phyloP scores from a whole-genome alignment of 495 filamentous ascomycete genomes.

The Aspergillus panamensis region DNA sequence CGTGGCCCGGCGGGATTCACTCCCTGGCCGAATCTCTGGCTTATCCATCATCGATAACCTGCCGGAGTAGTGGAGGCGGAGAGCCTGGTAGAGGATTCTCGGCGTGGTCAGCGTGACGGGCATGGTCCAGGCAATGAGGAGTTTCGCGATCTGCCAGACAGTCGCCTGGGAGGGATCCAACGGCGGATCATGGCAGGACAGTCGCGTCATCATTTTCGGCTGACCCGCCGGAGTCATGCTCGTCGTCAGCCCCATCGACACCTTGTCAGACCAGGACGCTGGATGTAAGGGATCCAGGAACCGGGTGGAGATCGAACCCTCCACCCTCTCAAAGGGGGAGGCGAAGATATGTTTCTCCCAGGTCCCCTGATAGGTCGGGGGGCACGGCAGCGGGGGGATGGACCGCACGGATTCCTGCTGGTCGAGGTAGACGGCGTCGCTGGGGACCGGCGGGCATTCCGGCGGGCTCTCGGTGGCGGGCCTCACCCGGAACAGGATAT shows the following conservation, averaged over 20 bases:
- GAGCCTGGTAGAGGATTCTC: neutral
- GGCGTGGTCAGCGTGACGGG: neutral
- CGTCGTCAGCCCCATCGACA: neutral
- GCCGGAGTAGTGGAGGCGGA: neutral
- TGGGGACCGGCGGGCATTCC: neutral
- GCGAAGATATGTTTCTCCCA: conserved; percentile 9
- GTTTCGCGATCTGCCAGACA: neutral
- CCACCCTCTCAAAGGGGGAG: conserved; percentile 7
- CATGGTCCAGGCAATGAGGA: neutral
- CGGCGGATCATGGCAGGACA: neutral
- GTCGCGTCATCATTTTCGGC: neutral
- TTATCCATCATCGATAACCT: neutral
- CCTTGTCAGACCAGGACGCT: neutral
- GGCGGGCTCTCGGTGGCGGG: neutral
- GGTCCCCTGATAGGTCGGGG: conserved; percentile 4
- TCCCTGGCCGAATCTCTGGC: neutral
- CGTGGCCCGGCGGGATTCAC: conserved; percentile 2
- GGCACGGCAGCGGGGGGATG: neutral
- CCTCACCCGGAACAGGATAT: conserved; percentile 9
- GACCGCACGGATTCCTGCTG: neutral
- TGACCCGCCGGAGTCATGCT: neutral
- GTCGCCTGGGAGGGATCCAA: neutral
- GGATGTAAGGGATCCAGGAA: conserved; percentile 1
- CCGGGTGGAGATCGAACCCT: neutral
- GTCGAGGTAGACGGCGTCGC: neutral